These are phyloP conservation scores for Glomus cerebriforme DNA, from an alignment of 192 early-diverging fungal genomes.

Conservation along the genomic window DNA sequence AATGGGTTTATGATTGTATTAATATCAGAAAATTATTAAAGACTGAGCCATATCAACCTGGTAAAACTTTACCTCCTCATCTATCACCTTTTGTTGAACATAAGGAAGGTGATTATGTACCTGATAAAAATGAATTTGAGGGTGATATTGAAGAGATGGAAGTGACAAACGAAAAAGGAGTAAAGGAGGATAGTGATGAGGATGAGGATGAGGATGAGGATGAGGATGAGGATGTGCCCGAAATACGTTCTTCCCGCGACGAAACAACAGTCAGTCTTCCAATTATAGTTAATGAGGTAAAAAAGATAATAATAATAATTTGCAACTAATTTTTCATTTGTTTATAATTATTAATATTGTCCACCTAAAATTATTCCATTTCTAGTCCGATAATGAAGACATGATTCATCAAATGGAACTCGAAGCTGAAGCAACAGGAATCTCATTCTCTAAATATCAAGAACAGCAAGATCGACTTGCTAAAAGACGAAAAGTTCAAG, in stretches of 20 bases:
- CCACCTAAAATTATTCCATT: not conserved
- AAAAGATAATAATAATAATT: not conserved
- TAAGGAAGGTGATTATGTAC: slow-evolving; percentile 87
- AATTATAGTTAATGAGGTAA: not conserved
- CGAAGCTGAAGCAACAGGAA: slow-evolving; percentile 68
- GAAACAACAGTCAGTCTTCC: not conserved
- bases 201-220: slow-evolving; percentile 44
- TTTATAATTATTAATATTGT: not conserved
- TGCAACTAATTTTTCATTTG: slow-evolving; percentile 20
- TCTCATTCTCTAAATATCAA: slow-evolving; percentile 67
- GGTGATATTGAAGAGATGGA: slow-evolving; percentile 63
- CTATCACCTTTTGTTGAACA: slow-evolving; percentile 90
- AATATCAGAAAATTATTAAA: slow-evolving; percentile 79
- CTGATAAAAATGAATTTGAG: slow-evolving; percentile 62
- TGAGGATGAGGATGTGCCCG: slow-evolving; percentile 27
- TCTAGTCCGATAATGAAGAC: slow-evolving; percentile 28
- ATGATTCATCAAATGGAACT: slow-evolving; percentile 65
- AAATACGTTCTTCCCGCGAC: not conserved
- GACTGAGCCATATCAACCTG: slow-evolving; percentile 70
- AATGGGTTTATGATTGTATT: slow-evolving; percentile 95
- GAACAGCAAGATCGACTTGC: slow-evolving; percentile 38
- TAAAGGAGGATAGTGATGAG: slow-evolving; percentile 40
- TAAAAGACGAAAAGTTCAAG: slow-evolving; percentile 45
- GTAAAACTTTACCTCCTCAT: slow-evolving; percentile 86
- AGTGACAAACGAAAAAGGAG: slow-evolving; percentile 61